A percentile compares a stretch with the other conserved stretches of the same genome.
These are phyloP conservation scores for Xylariaceae sp. DNA, from an alignment of 2,329 filamentous ascomycete species.

Conservation along the genomic window DNA sequence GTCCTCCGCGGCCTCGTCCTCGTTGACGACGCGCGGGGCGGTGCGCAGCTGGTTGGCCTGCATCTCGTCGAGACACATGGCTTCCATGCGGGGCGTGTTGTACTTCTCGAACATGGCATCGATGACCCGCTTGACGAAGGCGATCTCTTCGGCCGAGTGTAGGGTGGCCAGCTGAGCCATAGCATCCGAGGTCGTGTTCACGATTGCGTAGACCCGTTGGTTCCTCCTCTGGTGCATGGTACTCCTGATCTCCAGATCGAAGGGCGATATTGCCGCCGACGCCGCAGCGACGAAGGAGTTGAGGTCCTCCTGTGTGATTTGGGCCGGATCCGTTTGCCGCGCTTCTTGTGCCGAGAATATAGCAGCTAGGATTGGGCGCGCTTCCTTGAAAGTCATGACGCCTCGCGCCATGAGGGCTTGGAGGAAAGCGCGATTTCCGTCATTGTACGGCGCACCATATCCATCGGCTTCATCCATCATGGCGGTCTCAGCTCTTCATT, in stretches of 20 bases:
- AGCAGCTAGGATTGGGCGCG: constrained; percentile 64
- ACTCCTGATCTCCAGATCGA: constrained; percentile 83
- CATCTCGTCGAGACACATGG: constrained; percentile 73
- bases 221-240: constrained; percentile 60
- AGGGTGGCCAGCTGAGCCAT: constrained; percentile 82
- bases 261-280: constrained; percentile 64
- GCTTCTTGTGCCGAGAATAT: constrained; percentile 55
- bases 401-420: constrained; percentile 79
- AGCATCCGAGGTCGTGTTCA: constrained; percentile 81
- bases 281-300: constrained; percentile 60
- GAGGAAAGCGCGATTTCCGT: constrained; percentile 79
- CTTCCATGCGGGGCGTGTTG: constrained; percentile 72
- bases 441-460: constrained; percentile 33
- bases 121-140: constrained; percentile 79
- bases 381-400: constrained; percentile 67
- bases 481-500: too few species aligned
- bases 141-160: constrained; percentile 74
- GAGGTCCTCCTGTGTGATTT: constrained; percentile 64
- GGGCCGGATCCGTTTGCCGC: constrained; percentile 36
- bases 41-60: constrained; percentile 66
- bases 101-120: constrained; percentile 88
- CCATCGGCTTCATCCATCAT: constrained; percentile 25
- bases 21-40: constrained; percentile 31
- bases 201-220: constrained; percentile 68
- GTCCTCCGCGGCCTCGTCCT: constrained; percentile 23